A percentile compares a stretch with the other conserved stretches of the same genome.
These are phyloP conservation scores for Ligustrum vulgare DNA, from an alignment of 257 asterid genomes.

Conservation along the genomic window DNA sequence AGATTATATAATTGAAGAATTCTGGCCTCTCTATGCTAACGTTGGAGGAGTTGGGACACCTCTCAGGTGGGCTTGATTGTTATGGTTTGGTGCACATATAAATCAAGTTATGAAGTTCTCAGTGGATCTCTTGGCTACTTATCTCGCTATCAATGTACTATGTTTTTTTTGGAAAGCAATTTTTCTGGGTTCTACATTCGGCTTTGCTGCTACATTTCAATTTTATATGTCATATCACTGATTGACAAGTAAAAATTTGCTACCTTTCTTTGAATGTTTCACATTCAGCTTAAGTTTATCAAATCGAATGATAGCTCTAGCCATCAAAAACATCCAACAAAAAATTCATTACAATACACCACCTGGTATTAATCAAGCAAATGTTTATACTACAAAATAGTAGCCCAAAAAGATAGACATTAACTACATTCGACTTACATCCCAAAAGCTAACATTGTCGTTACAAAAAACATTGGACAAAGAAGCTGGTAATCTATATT, in stretches of 20 bases:
- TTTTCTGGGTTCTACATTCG: conserved; percentile 87
- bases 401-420: too few relatives aligned
- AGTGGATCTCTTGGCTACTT: conserved; percentile 82
- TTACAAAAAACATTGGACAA: too few relatives aligned
- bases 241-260: conserved; percentile 64
- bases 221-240: conserved; percentile 83
- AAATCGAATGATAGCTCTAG: too few relatives aligned
- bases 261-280: neutral
- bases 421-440: too few relatives aligned
- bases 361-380: too few relatives aligned
- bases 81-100: conserved; percentile 71
- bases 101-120: conserved; percentile 81
- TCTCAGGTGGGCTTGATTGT: conserved; percentile 84
- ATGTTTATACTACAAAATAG: too few relatives aligned
- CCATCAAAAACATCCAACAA: too few relatives aligned
- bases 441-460: too few relatives aligned
- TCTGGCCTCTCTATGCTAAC: conserved; percentile 77
- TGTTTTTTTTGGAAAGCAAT: conserved; percentile 82
- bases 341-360: too few relatives aligned
- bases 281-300: neutral
- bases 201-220: conserved; percentile 79
- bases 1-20: conserved; percentile 72
- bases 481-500: too few relatives aligned
- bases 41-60: conserved; percentile 74
- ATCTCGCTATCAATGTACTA: conserved; percentile 83